A percentile compares a stretch with the other conserved stretches of the same genome.
Evolutionary conservation across 2,329 filamentous ascomycete species (phyloP).

Genomic region (Trichoderma sp.): DNA sequence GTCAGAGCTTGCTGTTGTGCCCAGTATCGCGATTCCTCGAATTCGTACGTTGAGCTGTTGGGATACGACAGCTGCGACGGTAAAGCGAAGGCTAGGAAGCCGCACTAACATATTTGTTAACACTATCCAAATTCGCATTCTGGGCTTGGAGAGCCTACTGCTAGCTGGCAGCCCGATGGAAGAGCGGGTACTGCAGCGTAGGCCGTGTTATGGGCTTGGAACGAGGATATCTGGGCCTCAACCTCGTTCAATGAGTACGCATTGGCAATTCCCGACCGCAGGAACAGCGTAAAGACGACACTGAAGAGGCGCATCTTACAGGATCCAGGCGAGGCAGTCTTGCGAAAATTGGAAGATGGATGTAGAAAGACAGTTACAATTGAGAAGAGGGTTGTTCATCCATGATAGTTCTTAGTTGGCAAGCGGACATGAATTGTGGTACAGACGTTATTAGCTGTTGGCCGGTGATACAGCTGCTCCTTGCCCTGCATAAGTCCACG

Average conservation of each 20-base stretch:
- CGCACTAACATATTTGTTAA: slow-evolving; percentile 28
- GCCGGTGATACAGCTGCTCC: neutral
- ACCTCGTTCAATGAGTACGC: slow-evolving; percentile 25
- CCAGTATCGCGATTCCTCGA: slow-evolving; percentile 34
- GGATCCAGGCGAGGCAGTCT: neutral
- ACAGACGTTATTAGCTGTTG: neutral
- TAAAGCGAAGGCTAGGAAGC: slow-evolving; percentile 32
- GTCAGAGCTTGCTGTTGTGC: slow-evolving; percentile 34
- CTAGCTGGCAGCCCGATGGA: slow-evolving; percentile 19
- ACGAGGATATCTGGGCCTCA: slow-evolving; percentile 30
- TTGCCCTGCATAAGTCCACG: slow-evolving; percentile 2
- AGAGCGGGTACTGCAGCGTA: neutral
- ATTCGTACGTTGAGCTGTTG: slow-evolving; percentile 29
- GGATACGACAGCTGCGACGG: slow-evolving; percentile 31
- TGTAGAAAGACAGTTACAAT: neutral
- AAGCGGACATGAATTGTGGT: neutral
- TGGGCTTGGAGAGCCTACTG: slow-evolving; percentile 13
- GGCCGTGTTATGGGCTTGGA: slow-evolving; percentile 20
- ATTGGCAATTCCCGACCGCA: neutral
- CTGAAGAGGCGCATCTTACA: neutral
- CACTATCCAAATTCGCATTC: slow-evolving; percentile 4
- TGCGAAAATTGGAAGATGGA: neutral
- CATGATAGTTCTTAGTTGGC: neutral
- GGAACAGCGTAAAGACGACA: neutral
- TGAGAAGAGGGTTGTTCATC: neutral